phyloP scores from a whole-genome alignment of 1,284 basidiomycete genomes.

The Psilocybe mexicana region DNA sequence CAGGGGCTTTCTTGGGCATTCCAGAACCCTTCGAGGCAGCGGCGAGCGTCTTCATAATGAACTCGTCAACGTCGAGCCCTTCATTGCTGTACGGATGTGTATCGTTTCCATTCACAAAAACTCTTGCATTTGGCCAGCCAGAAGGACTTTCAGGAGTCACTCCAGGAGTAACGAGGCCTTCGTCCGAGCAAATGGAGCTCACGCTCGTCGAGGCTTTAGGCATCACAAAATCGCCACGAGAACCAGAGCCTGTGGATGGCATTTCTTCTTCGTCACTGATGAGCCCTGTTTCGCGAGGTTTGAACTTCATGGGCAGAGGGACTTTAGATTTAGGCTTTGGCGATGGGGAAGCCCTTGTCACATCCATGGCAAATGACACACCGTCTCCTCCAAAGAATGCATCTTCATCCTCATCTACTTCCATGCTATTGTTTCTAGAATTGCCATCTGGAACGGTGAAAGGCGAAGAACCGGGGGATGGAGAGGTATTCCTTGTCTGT shows the following conservation, averaged over 20 bases:
- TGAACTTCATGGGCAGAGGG: constrained; percentile 62
- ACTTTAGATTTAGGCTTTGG: constrained; percentile 54
- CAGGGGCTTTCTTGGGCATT: constrained; percentile 66
- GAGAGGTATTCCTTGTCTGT: constrained; percentile 38
- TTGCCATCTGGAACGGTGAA: constrained; percentile 26
- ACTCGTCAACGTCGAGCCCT: constrained; percentile 58
- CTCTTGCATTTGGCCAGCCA: constrained; percentile 58
- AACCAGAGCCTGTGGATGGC: constrained; percentile 28
- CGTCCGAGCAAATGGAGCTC: constrained; percentile 60
- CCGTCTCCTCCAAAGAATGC: constrained; percentile 41
- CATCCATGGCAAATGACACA: constrained; percentile 32
- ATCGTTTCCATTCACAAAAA: constrained; percentile 38
- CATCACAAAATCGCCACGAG: constrained; percentile 38
- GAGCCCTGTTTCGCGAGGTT: constrained; percentile 67
- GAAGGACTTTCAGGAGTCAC: constrained; percentile 51
- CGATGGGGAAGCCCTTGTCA: constrained; percentile 59
- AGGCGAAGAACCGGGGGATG: constrained; percentile 55
- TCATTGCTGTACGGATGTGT: constrained; percentile 29
- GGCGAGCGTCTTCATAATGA: constrained; percentile 71
- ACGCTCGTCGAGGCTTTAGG: constrained; percentile 60
- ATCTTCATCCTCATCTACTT: constrained; percentile 55
- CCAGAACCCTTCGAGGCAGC: constrained; percentile 49
- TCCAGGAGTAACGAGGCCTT: constrained; percentile 68
- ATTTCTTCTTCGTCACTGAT: constrained; percentile 60
- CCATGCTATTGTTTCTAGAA: constrained; percentile 24